Evolutionary conservation across 768 basidiomycete genomes (phyloP), one percentile per base, ranked within the genome.

Genomic region (Chiua virens): DNA sequence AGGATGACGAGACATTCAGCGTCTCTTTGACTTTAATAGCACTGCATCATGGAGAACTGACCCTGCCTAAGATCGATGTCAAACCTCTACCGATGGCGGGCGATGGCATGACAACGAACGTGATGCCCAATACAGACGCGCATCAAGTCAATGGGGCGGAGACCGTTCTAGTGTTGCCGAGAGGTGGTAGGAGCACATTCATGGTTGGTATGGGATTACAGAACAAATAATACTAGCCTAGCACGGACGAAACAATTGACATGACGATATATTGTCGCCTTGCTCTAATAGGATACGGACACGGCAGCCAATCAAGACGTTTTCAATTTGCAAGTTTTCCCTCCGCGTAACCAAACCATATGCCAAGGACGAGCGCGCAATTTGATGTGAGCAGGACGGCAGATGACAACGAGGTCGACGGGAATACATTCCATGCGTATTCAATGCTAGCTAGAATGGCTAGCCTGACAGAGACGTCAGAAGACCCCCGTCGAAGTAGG

Each of bases 401-500:
- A 5, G 91, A 92, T 1, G 87, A 89, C 1, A 81, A 15, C 1
- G 67, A 49, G 0, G 90, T 95, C 1, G 92, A 89, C 3, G 94
- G 94, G 61, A 83, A 94, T 0, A 86, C 78, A 54, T 93, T 90
- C 92, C 93, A 97, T 1, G 88, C 82, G 63, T 86, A 92, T 67
- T 96, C 92, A 44, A 93, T 82, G 14, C 68, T 75, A 1, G 73
- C 45, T 34, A 92, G 72, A 11, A 94, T 58, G 3, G 64, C 58
- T 20, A 92, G 58, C 60, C 92, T 96, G 61, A 10, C 14, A 37
- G 36, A 42, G 10, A 11, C 13, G 45, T 45, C 15, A 47, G 39
- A 45, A 37, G 32, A 36, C 45, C 47, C 13, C 40, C 23, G 27
- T 40, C 14, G 30, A 41, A 42, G 49, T 23, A 44, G 18, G 21